Evolutionary conservation across 192 early-diverging fungal genomes (phyloP), one percentile per base, ranked within the genome.

Genomic region (Paraglomus occultum): DNA sequence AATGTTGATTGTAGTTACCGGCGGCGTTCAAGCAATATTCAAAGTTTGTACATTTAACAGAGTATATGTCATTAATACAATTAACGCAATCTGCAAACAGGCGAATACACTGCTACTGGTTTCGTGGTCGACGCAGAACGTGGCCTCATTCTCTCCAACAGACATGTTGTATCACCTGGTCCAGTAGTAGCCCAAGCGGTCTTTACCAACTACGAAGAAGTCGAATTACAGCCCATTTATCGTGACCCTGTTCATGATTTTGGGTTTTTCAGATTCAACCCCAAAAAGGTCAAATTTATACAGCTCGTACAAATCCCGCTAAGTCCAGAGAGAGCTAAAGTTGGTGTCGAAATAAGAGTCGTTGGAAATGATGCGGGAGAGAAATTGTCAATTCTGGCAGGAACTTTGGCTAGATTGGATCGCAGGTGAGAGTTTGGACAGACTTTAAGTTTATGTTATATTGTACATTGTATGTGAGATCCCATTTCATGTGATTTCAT

Each of bases 161-260:
- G 89, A 15, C 91, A 93, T 74, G 91, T 93, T 17, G 89, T 91
- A 11, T 87, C 85, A 9, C 77, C 88, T 6, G 90, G 86, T 0
- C 91, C 91, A 8, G 85, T 89, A 70, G 83, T 88, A 38, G 90
- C 85, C 42, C 84, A 89, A 71, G 90, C 87, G n/a, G 77, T 90
- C 5, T 83, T 90, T 70, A 82, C 86, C 71, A 87, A 93, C 68
- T 86, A 89, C 62, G 90, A 93, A 73, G 90, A 90, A 57, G 87
- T 91, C 17, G 85, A 84, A 42, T 77, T 90, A 31, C 78, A 81
- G 17, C 86, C 88, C 4, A 82, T 93, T 40, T 93, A 91, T 68
- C 86, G 90, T 51, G 91, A 93, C 64, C 91, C 91, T 0, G 82
- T 93, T 47, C 91, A 93, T 73, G 91, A 93, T 78, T 93, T 91